Evolutionary conservation across 305 asterid genomes (phyloP), one percentile per base, ranked within the genome.

Genomic region (Caryopteris hybrid): DNA sequence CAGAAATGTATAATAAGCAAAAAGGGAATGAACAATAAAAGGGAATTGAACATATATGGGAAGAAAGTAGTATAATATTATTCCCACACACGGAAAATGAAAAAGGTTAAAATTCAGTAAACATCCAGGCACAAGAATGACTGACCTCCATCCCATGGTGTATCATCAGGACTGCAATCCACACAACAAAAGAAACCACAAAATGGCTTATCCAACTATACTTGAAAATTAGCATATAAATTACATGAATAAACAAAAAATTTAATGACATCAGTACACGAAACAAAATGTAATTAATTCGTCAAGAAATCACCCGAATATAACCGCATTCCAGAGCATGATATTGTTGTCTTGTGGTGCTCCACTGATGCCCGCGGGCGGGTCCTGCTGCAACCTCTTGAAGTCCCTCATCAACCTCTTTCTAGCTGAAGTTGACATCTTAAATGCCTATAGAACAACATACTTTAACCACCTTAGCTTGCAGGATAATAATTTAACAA

Each of bases 371-470:
- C 92, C 95, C 9, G 95, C 92, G 43, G 92, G 92, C 0, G 95
- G 92, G 69, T 88, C 95, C 69, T 86, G 95, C 75, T 88, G 95
- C 86, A 86, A 64, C 86, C 95, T 77, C 86, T 82, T 88, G 76
- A 88, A 88, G 74, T 88, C 96, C 85, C 96, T 84, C 96, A 88
- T 86, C 78, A 88, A 79, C 74, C 96, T 78, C 84, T 88, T 88
- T 79, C 96, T 81, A 61, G 96, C 77, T 10, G 96, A 79, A 64
- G 93, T 86, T 11, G 96, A 88, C 96, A 88, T 88, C 72, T 63
- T 71, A 62, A 72, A 52, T 68, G 59, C 80, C 91, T 85, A 54
- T 25, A 25, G 38, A 68, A 29, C 65, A 73, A 61, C 31, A 52
- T 47, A 46, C 31, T 8, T 66, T 43, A n/a, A 62, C 62, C 10